phyloP scores from a whole-genome alignment of 148 eudicot species.

The Cornus suecica region DNA sequence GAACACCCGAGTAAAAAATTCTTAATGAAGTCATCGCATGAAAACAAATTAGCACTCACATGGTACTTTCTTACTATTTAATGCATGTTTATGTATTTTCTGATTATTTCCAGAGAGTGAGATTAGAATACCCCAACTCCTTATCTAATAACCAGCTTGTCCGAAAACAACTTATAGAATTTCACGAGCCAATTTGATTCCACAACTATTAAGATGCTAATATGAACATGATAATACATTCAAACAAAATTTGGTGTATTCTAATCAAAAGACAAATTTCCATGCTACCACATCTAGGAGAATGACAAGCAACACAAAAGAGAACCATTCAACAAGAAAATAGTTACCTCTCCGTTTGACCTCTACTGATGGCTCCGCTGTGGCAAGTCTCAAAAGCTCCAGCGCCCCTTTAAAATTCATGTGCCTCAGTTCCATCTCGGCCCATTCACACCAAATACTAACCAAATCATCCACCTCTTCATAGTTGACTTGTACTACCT shows the following conservation, averaged over 20 bases:
- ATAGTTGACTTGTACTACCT: conserved; percentile 91
- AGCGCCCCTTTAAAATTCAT: conserved; percentile 71
- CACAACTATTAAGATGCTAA: neutral
- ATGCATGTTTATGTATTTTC: too few species aligned
- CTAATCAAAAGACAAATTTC: neutral
- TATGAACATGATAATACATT: too few species aligned
- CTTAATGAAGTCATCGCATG: too few species aligned
- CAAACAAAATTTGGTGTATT: neutral
- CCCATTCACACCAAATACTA: conserved; percentile 98
- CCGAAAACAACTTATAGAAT: neutral
- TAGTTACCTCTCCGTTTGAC: conserved; percentile 83
- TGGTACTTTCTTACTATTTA: too few species aligned
- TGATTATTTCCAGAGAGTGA: too few species aligned
- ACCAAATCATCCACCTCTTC: conserved; percentile 87
- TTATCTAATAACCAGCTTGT: too few species aligned
- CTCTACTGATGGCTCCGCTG: conserved; percentile 87
- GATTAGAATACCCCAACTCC: too few species aligned
- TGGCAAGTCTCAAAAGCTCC: conserved; percentile 90
- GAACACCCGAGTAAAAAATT: too few species aligned
- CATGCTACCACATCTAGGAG: neutral
- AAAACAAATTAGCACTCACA: too few species aligned
- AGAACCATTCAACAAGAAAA: neutral
- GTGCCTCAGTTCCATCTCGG: conserved; percentile 90
- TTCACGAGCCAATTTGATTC: neutral
- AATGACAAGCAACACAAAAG: neutral